Base-by-base conservation (phyloP, 305 asterid genomes). In the Ilex paraguariensis region DNA sequence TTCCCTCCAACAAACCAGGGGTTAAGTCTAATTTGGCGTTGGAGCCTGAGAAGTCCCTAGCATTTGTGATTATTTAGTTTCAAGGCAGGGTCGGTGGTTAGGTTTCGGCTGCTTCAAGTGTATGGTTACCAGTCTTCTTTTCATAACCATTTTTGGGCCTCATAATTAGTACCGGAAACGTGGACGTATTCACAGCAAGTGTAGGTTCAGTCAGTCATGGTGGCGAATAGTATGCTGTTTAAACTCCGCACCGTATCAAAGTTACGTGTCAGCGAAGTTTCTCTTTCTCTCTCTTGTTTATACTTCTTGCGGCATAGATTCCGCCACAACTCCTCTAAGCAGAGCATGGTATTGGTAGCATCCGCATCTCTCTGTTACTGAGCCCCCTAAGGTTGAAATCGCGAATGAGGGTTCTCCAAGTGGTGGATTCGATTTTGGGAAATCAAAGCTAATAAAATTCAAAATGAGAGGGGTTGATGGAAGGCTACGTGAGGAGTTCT, bases 401-500 rank as follows among this genome's bases (percentile, higher is more conserved):
- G 6, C 9, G 21, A 14, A 52, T 10, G 56, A 14, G 56, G 52
- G 13, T 11, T 13, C 52, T 46, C 15, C 52, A 42, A 7, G 12
- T 42, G 12, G 12, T 10, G 2, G 7, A 46, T 7, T 6, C 2
- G n/a, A 52, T n/a, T 16, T 52, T 52, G 31, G 10, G 6, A 7
- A 3, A 8, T 21, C 28, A 15, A n/a, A 7, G 7, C n/a, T 52
- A 13, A n/a, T 6, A 31, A 51, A 14, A 57, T 10, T 15, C 28
- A 66, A 55, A 46, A 56, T 40, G 68, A 64, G 17, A 36, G 40
- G 15, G 72, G 72, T 10, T 13, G 12, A 62, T 12, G 5, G 60
- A 66, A 57, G 40, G 17, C 0, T 46, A 33, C 61, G 31, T 21
- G 75, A 81, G 72, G 91, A 84, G 72, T 84, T 82, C 62, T 75